Evolutionary conservation across 2,329 filamentous ascomycete species (phyloP), one percentile per base, ranked within the genome.

Genomic region (Aspergillus sp.): DNA sequence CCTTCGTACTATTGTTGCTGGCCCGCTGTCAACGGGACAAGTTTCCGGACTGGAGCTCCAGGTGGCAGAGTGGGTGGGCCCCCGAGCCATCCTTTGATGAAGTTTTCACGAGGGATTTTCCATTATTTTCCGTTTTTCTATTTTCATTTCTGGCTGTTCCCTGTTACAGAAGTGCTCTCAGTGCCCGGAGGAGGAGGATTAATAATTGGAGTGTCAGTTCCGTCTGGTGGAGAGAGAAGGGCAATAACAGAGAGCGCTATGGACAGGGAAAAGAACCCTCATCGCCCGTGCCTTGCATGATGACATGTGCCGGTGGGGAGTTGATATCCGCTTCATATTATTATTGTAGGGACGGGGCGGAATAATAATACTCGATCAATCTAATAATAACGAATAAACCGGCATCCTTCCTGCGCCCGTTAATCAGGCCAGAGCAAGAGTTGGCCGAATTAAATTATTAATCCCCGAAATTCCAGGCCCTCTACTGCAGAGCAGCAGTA

Each of bases 61-160:
- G 27, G 27, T 30, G 27, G 34, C 22, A 33, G 37, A 22, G 40
- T 55, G 53, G 51, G 51, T 44, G 20, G 20, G 20, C 51, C 51
- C 40, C 19, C 20, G 47, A 12, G 27, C 27, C 27, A 30, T 30
- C 44, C 11, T 50, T n/a, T 20, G 37, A 27, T 47, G 30, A 40
- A 47, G 12, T 54, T 54, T 54, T 54, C 42, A 40, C 42, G 42
- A 54, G 51, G 44, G 51, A 53, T 53, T 53, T 53, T 48, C 15
- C 4, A 33, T 34, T 17, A 9, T 48, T 22, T 47, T 22, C n/a
- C n/a, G 27, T 30, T 30, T 30, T 30, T 30, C 27, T 9, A 30
- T 30, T 30, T 30, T 30, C 27, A 30, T 30, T 30, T 30, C 27
- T 30, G 27, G 27, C 27, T 11, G 9, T 30, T 30, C 27, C 27